phyloP scores from a whole-genome alignment of 2,329 filamentous ascomycete species.

The Penicillium nordicum region DNA sequence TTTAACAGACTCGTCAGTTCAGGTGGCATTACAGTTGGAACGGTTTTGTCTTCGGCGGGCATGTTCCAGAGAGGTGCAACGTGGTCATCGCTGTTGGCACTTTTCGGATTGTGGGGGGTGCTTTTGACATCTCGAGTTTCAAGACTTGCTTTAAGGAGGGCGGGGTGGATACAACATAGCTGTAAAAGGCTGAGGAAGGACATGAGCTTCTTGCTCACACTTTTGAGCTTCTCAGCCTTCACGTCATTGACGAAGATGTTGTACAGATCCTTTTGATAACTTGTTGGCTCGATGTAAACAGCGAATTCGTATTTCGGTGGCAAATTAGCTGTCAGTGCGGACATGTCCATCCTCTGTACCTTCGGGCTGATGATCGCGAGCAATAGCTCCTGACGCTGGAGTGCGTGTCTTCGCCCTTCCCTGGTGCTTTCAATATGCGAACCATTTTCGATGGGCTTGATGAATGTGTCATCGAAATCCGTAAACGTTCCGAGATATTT shows the following conservation, averaged over 20 bases:
- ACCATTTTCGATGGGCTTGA: conserved; percentile 69
- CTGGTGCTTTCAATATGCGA: conserved; percentile 62
- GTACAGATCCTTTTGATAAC: conserved; percentile 64
- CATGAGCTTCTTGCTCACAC: conserved; percentile 39
- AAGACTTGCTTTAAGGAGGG: conserved; percentile 51
- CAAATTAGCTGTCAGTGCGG: conserved; percentile 62
- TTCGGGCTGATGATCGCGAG: conserved; percentile 72
- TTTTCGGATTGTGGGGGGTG: too few species aligned
- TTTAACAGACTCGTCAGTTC: conserved; percentile 31
- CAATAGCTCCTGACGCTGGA: conserved; percentile 67
- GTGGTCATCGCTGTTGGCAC: not conserved
- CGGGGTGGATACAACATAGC: conserved; percentile 59
- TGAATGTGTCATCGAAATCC: conserved; percentile 70
- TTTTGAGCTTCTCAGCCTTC: too few species aligned
- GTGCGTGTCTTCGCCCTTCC: conserved; percentile 55
- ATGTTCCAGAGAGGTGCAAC: too few species aligned
- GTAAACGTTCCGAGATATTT: conserved; percentile 66
- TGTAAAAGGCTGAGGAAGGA: conserved; percentile 53
- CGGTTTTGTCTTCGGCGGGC: conserved; percentile 6
- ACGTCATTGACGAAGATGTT: conserved; percentile 37
- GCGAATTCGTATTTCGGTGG: conserved; percentile 79
- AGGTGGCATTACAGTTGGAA: conserved; percentile 21
- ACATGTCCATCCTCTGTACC: conserved; percentile 70
- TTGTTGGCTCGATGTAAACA: conserved; percentile 67
- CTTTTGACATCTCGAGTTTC: conserved; percentile 14